Percentiles rank a stretch among this genome's conserved stretches.
These are phyloP conservation scores for Solanum gracilifrons DNA, from an alignment of 257 asterid genomes.

Conservation along the genomic window DNA sequence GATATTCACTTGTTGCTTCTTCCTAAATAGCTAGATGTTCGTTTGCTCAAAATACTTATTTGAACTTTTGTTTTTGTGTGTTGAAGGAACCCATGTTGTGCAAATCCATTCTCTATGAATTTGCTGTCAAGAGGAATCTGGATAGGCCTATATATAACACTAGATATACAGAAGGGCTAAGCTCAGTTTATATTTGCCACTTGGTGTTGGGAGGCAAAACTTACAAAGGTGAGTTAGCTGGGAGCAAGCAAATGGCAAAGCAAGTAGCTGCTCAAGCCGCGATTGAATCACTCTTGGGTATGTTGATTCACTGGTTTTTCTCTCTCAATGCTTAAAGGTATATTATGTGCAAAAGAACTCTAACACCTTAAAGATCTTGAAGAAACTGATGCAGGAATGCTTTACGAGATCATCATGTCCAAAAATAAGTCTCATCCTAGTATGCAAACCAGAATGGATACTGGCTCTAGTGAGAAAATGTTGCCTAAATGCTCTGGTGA, in stretches of 20 bases:
- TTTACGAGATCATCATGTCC: constrained; percentile 10
- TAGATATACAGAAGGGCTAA: not conserved
- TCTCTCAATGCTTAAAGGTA: not conserved
- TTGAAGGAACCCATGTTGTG: constrained; percentile 14
- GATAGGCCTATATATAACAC: constrained; percentile 12
- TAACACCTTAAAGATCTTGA: not conserved
- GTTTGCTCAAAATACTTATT: not conserved
- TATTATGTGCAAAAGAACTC: not conserved
- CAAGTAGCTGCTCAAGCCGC: constrained; percentile 17
- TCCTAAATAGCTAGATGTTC: not conserved
- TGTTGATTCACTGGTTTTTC: not conserved
- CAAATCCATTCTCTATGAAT: constrained; percentile 24
- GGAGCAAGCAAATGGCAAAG: constrained; percentile 25
- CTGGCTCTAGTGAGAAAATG: not conserved
- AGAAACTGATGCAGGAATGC: constrained; percentile 20
- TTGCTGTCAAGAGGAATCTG: constrained; percentile 16
- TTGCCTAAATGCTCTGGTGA: not conserved
- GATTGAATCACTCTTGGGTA: constrained; percentile 19
- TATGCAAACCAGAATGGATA: not conserved
- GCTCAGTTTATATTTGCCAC: constrained; percentile 6
- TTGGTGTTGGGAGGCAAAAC: constrained; percentile 9
- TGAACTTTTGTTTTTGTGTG: not conserved
- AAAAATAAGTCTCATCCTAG: constrained; percentile 5
- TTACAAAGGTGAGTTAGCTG: constrained; percentile 13
- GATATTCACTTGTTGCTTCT: not conserved